A percentile compares a stretch with the other conserved stretches of the same genome.
These are phyloP conservation scores for Pseudopithomyces chartarum DNA, from an alignment of 2,329 filamentous ascomycete genomes.

Conservation along the genomic window DNA sequence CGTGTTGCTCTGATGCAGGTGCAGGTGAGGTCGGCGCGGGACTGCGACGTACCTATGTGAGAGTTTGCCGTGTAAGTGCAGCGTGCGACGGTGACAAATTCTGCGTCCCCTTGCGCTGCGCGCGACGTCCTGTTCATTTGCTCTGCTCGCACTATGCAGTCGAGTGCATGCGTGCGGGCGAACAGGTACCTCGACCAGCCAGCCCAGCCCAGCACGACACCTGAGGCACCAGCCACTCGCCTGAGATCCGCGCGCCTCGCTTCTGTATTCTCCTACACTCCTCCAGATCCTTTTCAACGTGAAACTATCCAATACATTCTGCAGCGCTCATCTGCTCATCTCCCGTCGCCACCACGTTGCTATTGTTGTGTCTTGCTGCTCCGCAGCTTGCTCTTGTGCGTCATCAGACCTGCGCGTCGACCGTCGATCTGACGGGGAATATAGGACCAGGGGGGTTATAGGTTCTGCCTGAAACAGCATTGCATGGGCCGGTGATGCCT, in stretches of 20 bases:
- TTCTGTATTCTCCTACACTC: not conserved
- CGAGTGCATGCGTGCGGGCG: slow-evolving; percentile 29
- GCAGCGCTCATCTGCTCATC: slow-evolving; percentile 20
- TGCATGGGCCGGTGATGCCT: slow-evolving; percentile 45
- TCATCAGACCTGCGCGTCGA: slow-evolving; percentile 33
- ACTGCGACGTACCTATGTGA: not conserved
- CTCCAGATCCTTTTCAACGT: slow-evolving; percentile 20
- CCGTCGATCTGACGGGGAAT: slow-evolving; percentile 38
- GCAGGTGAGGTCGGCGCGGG: not conserved
- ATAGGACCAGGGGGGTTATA: slow-evolving; percentile 37
- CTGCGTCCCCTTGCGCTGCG: slow-evolving; percentile 8
- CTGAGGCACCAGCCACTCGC: slow-evolving; percentile 21
- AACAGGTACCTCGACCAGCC: slow-evolving; percentile 31
- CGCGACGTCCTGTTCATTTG: slow-evolving; percentile 18
- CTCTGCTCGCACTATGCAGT: slow-evolving; percentile 22
- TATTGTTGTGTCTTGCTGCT: not conserved
- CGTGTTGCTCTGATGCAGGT: not conserved
- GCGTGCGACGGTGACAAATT: not conserved
- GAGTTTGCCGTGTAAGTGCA: not conserved
- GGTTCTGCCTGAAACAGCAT: slow-evolving; percentile 47
- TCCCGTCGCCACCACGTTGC: slow-evolving; percentile 22
- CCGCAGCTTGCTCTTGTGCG: slow-evolving; percentile 28
- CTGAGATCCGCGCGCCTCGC: slow-evolving; percentile 13
- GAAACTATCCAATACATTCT: slow-evolving; percentile 19
- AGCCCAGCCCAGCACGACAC: slow-evolving; percentile 25